Conservation (phyloP, 768 basidiomycete species). For the Russula griseocarnosa region DNA sequence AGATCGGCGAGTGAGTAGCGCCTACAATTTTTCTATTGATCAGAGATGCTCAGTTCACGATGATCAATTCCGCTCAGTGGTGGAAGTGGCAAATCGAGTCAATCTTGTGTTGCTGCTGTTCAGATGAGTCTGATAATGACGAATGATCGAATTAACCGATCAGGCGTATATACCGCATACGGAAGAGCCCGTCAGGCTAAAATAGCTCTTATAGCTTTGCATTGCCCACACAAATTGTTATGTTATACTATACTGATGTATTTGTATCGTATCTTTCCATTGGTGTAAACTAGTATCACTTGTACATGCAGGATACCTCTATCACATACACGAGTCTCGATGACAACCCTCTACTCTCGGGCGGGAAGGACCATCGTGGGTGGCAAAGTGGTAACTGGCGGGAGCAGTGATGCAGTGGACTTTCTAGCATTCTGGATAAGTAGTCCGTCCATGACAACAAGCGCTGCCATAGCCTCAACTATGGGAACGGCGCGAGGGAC, state of each 20-base stretch:
- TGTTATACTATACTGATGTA: constrained; percentile 19
- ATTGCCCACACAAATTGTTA: background rate
- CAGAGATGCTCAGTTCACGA: constrained; percentile 6
- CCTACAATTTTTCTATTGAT: background rate
- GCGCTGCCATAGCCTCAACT: constrained; percentile 94
- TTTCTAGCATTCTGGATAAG: constrained; percentile 84
- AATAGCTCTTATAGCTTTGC: background rate
- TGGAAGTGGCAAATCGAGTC: constrained; percentile 79
- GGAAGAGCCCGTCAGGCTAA: background rate
- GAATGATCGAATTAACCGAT: constrained; percentile 29
- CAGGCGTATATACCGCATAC: background rate
- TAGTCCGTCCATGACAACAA: constrained; percentile 93
- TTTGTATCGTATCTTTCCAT: constrained; percentile 21
- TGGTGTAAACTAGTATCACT: constrained; percentile 18
- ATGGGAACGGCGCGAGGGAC: constrained; percentile 97
- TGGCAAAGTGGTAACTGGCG: constrained; percentile 82
- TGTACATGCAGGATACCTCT: constrained; percentile 19
- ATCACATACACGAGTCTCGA: constrained; percentile 5
- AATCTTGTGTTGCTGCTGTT: constrained; percentile 57
- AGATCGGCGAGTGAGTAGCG: constrained; percentile 59
- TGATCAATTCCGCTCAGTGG: constrained; percentile 48
- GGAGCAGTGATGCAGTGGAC: constrained; percentile 71
- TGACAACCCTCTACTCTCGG: constrained; percentile 7
- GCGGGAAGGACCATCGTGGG: constrained; percentile 68
- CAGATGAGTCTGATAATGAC: constrained; percentile 51